Evolutionary conservation across 192 early-diverging fungal genomes (phyloP), one percentile per base, ranked within the genome.

Genomic region (Cladochytrium replicatum): DNA sequence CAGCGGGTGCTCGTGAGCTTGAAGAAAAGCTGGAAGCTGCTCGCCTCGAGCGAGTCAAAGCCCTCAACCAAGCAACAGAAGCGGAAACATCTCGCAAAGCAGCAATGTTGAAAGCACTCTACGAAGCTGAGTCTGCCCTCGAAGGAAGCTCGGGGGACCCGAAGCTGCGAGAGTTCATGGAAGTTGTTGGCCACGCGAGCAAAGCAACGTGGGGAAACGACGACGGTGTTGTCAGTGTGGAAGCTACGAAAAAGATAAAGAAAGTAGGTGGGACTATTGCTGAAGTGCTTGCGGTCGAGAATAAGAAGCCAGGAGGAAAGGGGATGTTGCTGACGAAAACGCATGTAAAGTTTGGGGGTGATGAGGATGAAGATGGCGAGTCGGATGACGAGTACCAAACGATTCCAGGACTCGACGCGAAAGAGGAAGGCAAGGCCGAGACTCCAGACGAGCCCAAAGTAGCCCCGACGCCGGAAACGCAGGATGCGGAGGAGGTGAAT

Each of bases 201-300:
- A 74, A 75, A 41, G 75, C 78, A 53, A 87, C 89, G 2, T 97
- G 94, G 94, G 78, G 83, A 2, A 95, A 98, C 64, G 91, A 98
- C 46, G 91, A 95, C 55, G 67, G 65, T 23, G 39, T 47, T 32
- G 57, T 55, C 15, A 64, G 43, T 9, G 67, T 23, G 24, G 48
- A 28, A 41, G 41, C 29, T 48, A 56, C 39, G 52, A 66, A 48
- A 48, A 19, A 23, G 11, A 24, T 23, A 15, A 60, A 13, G 37
- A 52, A 50, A 52, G 19, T 27, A 34, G 42, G 53, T 24, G 38
- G 24, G 24, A 34, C 46, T 48, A 74, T 69, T 29, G 61, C 60
- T 7, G 67, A 69, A 23, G 71, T 66, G 7, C 37, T 61, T 6
- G 62, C 72, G 24, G 70, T 76, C 24, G 48, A 55, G 29, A 79